Conservation (phyloP, 108 stramenopile genomes). For the Conticribra weissflogii region DNA sequence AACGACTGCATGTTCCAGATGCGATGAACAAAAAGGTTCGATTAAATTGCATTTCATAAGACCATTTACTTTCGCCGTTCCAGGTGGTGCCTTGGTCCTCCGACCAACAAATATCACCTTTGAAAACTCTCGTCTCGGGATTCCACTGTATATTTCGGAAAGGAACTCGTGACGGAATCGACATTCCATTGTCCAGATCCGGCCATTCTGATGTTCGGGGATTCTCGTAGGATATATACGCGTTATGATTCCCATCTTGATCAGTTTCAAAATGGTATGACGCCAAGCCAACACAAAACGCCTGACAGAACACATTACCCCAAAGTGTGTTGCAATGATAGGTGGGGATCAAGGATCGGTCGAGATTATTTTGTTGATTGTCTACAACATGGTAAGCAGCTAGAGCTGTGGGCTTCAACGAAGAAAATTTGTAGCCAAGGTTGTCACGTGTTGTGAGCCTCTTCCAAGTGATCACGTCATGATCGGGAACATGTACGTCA, state of each 20-base stretch:
- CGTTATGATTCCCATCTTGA: slow-evolving; percentile 18
- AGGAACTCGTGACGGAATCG: slow-evolving; percentile 57
- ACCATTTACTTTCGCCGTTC: slow-evolving; percentile 62
- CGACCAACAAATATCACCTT: slow-evolving; percentile 69
- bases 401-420: slow-evolving; percentile 3
- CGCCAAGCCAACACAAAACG: slow-evolving; percentile 65
- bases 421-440: background rate
- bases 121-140: slow-evolving; percentile 49
- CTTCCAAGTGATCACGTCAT: slow-evolving; percentile 40
- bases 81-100: slow-evolving; percentile 67
- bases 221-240: slow-evolving; percentile 79
- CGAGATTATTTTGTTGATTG: background rate
- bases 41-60: slow-evolving; percentile 76
- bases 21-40: slow-evolving; percentile 51
- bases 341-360: slow-evolving; percentile 21
- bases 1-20: slow-evolving; percentile 55
- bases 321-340: slow-evolving; percentile 57
- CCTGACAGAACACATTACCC: slow-evolving; percentile 80
- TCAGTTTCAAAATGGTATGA: slow-evolving; percentile 73
- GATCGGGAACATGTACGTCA: slow-evolving; percentile 8
- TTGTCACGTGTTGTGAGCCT: slow-evolving; percentile 9
- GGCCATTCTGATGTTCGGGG: slow-evolving; percentile 59
- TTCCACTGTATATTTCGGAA: slow-evolving; percentile 63
- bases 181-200: slow-evolving; percentile 65
- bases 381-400: slow-evolving; percentile 16